Evolutionary conservation across 1,284 basidiomycete genomes (phyloP), one percentile per base, ranked within the genome.

Genomic region (Vanrija sp.): DNA sequence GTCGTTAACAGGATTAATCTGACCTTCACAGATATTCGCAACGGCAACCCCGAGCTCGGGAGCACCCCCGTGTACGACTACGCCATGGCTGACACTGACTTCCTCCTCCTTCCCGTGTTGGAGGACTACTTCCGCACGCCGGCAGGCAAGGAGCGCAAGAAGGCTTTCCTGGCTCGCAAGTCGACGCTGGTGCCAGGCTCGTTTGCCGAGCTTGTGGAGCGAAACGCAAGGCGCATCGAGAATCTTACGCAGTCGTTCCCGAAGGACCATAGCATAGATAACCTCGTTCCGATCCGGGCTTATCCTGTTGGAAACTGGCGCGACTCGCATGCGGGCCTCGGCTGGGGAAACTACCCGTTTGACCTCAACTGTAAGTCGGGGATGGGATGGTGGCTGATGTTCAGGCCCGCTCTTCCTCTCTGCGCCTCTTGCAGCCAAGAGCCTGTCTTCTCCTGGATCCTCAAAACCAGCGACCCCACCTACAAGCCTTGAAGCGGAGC

Each of bases 251-350:
- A 47, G 5, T 70, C 78, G 4, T 80, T 80, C 60, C 72, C 76
- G 0, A 71, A 73, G 51, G 56, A 72, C 18, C 34, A 45, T 6
- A 34, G 34, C 34, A 12, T 34, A 12, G 2, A 34, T 7, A 74
- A 78, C 44, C 67, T 76, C 29, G 72, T 79, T 25, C 62, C 70
- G 23, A 71, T 74, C 6, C 71, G 77, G 1, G 60, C 75, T 39
- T 65, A 67, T 6, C 48, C 57, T 4, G 74, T 78, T 1, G 81
- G 82, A 0, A 79, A 82, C 61, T 83, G 82, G 81, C 67, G 82
- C 43, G 82, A 83, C 63, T 80, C 79, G 25, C 78, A 78, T 54
- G 63, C 77, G 45, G 81, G 81, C 0, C 66, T 80, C 1, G 81
- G 81, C 8, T 80, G 75, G 61, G 81, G 81, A 4, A 69, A 69